These are phyloP conservation scores for Plantago coronopus DNA, from an alignment of 305 asterid species.

Conservation along the genomic window DNA sequence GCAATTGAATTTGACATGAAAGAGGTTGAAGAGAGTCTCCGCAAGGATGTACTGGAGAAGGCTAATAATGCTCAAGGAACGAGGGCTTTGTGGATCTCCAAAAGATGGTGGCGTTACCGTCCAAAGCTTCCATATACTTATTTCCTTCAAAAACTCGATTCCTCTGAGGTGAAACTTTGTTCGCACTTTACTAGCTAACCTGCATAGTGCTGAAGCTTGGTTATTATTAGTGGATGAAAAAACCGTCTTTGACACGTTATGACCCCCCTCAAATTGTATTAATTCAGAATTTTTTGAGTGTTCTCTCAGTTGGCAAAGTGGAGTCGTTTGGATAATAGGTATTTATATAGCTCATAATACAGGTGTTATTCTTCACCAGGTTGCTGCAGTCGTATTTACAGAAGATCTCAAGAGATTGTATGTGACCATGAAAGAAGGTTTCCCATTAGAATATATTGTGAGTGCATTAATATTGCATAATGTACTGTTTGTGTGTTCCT, in stretches of 20 bases:
- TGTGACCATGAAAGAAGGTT: constrained; percentile 97
- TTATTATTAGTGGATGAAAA: constrained; percentile 5
- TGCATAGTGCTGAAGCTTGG: constrained; percentile 19
- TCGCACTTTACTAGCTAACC: constrained; percentile 1
- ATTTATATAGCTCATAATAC: constrained; percentile 24
- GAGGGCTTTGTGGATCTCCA: constrained; percentile 90
- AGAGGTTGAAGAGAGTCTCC: constrained; percentile 93
- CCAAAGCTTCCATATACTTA: constrained; percentile 96
- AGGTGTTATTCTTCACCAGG: constrained; percentile 41
- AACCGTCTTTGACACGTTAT: constrained; percentile 7
- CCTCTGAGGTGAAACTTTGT: constrained; percentile 67
- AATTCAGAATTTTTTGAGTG: too few species aligned
- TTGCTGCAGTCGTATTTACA: constrained; percentile 88
- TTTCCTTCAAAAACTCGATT: constrained; percentile 93
- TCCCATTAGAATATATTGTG: constrained; percentile 89
- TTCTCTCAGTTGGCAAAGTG: too few species aligned
- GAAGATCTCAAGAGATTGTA: constrained; percentile 94
- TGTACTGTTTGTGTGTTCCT: constrained; percentile 15
- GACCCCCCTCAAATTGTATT: too few species aligned
- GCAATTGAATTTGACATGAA: constrained; percentile 95
- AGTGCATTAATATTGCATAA: constrained; percentile 34
- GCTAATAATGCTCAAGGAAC: constrained; percentile 56
- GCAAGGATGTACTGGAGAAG: constrained; percentile 77
- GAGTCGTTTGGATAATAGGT: constrained; percentile 14
- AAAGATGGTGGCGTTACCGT: constrained; percentile 99